Evolutionary conservation across 495 filamentous ascomycete genomes (phyloP).

Genomic region (Immersiella caudata): DNA sequence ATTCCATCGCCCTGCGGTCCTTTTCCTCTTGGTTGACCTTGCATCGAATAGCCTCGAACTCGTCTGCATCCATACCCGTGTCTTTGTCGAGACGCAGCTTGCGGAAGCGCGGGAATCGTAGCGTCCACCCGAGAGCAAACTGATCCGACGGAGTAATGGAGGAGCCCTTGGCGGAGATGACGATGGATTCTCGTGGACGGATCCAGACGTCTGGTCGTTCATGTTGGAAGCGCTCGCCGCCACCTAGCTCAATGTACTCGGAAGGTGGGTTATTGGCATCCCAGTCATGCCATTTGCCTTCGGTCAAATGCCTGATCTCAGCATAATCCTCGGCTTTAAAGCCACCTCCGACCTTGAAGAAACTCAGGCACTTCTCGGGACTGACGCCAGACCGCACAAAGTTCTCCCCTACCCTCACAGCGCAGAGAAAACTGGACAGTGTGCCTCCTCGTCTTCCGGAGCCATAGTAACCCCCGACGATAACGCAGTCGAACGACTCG

Average conservation of each 20-base stretch:
- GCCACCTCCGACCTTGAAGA: slow-evolving; percentile 95
- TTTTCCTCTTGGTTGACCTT: slow-evolving; percentile 70
- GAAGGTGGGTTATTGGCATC: slow-evolving; percentile 77
- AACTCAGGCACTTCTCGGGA: slow-evolving; percentile 80
- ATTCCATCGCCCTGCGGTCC: slow-evolving; percentile 75
- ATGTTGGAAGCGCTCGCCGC: slow-evolving; percentile 67
- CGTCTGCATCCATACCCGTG: slow-evolving; percentile 71
- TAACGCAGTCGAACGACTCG: slow-evolving; percentile 84
- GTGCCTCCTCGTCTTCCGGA: slow-evolving; percentile 80
- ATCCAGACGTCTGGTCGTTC: slow-evolving; percentile 95
- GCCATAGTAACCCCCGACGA: slow-evolving; percentile 94
- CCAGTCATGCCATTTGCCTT: slow-evolving; percentile 90
- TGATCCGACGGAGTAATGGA: slow-evolving; percentile 71
- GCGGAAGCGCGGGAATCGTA: slow-evolving; percentile 93
- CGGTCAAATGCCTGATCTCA: slow-evolving; percentile 77
- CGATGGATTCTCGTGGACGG: slow-evolving; percentile 81
- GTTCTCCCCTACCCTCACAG: slow-evolving; percentile 73
- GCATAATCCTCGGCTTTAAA: slow-evolving; percentile 85
- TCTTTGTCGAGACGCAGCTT: slow-evolving; percentile 76
- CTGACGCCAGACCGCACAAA: slow-evolving; percentile 57
- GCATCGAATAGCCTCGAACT: slow-evolving; percentile 72
- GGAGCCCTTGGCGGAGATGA: slow-evolving; percentile 89
- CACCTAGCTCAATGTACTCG: slow-evolving; percentile 78
- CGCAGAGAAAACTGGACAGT: slow-evolving; percentile 86
- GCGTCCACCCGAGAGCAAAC: slow-evolving; percentile 75